These are phyloP conservation scores for Boechera stricta DNA, from an alignment of 345 rosid genomes.

Conservation along the genomic window DNA sequence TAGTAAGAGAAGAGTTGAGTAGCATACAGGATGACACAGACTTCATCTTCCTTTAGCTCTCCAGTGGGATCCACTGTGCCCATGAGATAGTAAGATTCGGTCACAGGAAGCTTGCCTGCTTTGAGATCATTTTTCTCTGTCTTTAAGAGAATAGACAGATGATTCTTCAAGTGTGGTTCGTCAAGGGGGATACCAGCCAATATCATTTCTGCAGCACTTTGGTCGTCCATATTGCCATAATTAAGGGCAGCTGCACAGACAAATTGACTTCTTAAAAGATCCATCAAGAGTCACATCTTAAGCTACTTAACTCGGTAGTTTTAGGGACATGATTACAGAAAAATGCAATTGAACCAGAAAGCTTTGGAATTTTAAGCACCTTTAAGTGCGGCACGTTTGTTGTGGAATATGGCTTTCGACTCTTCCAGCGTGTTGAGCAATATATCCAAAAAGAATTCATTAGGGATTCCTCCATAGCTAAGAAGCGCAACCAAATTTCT, in stretches of 20 bases:
- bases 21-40: conserved; percentile 79
- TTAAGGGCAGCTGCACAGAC: conserved; percentile 56
- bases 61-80: conserved; percentile 89
- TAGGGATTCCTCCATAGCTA: conserved; percentile 80
- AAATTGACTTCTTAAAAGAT: conserved; percentile 5
- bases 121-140: conserved; percentile 59
- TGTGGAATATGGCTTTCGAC: conserved; percentile 47
- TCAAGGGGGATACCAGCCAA: conserved; percentile 71
- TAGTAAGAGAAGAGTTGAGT: not conserved
- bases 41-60: conserved; percentile 65
- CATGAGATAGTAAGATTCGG: conserved; percentile 81
- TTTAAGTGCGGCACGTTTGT: conserved; percentile 56
- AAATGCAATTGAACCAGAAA: conserved; percentile 11
- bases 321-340: not conserved
- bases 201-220: conserved; percentile 56
- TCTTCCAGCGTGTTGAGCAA: conserved; percentile 60
- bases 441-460: conserved; percentile 57
- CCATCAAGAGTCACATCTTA: not conserved
- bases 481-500: conserved; percentile 67
- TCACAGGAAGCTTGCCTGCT: conserved; percentile 64
- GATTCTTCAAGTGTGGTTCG: conserved; percentile 62
- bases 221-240: conserved; percentile 60
- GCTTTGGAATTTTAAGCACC: conserved; percentile 48
- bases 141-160: conserved; percentile 48
- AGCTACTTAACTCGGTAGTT: not conserved